Evolutionary conservation across 768 basidiomycete genomes (phyloP).

Genomic region (Amanita jacksonii): DNA sequence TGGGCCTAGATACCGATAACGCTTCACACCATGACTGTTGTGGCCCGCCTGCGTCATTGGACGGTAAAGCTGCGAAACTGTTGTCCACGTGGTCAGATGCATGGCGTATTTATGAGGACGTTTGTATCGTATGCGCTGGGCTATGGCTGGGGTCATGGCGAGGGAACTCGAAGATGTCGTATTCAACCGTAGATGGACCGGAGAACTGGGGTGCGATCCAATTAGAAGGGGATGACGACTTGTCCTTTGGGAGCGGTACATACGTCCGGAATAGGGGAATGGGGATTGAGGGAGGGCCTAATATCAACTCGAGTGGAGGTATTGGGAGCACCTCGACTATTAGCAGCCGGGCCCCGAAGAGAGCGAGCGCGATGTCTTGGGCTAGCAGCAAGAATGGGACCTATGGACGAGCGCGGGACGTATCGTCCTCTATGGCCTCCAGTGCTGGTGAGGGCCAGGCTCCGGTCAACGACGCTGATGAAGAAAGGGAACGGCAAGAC

Average conservation of each 20-base stretch:
- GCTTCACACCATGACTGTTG: conserved; percentile 26
- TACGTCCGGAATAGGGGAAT: conserved; percentile 53
- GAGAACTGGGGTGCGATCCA: conserved; percentile 48
- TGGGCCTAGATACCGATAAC: conserved; percentile 40
- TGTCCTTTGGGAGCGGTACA: conserved; percentile 24
- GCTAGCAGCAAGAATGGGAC: conserved; percentile 25
- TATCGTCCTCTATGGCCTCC: conserved; percentile 21
- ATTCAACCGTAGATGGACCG: conserved; percentile 37
- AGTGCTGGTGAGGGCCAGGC: conserved; percentile 11
- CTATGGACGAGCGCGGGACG: conserved; percentile 22
- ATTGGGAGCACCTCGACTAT: conserved; percentile 16
- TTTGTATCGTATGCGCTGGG: conserved; percentile 72
- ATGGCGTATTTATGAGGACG: conserved; percentile 80
- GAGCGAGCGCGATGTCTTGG: conserved; percentile 43
- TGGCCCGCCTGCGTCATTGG: conserved; percentile 21
- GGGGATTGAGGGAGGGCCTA: conserved; percentile 63
- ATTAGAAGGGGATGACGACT: conserved; percentile 61
- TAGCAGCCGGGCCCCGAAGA: conserved; percentile 30
- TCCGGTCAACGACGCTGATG: conserved; percentile 13
- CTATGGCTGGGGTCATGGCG: conserved; percentile 74
- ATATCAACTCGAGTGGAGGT: conserved; percentile 16
- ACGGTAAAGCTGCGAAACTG: conserved; percentile 24
- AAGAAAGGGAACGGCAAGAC: conserved; percentile 19
- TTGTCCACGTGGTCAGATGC: conserved; percentile 58
- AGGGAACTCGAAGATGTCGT: conserved; percentile 35